Evolutionary conservation across 2,329 filamentous ascomycete species (phyloP).

Genomic region (Onygena corvina): DNA sequence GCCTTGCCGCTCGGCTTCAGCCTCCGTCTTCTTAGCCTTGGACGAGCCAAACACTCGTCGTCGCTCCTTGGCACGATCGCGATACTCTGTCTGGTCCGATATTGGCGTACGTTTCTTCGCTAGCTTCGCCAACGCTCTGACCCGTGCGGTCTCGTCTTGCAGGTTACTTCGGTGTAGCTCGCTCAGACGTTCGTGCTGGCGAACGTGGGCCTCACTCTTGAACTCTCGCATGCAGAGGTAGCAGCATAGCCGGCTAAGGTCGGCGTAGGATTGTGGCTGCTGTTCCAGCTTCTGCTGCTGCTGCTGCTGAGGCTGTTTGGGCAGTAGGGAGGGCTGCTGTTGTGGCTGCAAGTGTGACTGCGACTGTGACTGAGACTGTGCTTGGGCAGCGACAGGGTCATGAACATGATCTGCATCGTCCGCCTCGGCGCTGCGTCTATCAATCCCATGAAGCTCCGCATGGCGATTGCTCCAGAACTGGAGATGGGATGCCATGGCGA

Average conservation of each 20-base stretch:
- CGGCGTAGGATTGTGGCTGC: constrained; percentile 45
- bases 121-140: constrained; percentile 32
- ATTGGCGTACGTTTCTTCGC: constrained; percentile 31
- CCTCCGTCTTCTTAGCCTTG: constrained; percentile 26
- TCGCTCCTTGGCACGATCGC: constrained; percentile 37
- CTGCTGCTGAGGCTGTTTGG: constrained; percentile 21
- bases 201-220: constrained; percentile 43
- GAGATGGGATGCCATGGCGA: constrained; percentile 51
- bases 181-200: constrained; percentile 48
- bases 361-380: constrained; percentile 12
- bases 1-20: constrained; percentile 14
- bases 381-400: neutral
- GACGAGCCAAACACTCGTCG: constrained; percentile 33
- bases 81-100: constrained; percentile 31
- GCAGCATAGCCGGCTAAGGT: constrained; percentile 47
- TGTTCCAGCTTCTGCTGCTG: constrained; percentile 28
- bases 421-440: constrained; percentile 18
- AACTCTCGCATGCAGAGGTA: constrained; percentile 52
- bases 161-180: constrained; percentile 46
- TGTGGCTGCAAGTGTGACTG: constrained; percentile 12
- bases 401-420: constrained; percentile 14
- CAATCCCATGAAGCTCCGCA: constrained; percentile 50
- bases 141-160: constrained; percentile 38
- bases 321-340: constrained; percentile 8
- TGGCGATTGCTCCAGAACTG: constrained; percentile 62